phyloP scores from a whole-genome alignment of 1,139 yeast species.

The Zhuliangozyma parablackwelliae region DNA sequence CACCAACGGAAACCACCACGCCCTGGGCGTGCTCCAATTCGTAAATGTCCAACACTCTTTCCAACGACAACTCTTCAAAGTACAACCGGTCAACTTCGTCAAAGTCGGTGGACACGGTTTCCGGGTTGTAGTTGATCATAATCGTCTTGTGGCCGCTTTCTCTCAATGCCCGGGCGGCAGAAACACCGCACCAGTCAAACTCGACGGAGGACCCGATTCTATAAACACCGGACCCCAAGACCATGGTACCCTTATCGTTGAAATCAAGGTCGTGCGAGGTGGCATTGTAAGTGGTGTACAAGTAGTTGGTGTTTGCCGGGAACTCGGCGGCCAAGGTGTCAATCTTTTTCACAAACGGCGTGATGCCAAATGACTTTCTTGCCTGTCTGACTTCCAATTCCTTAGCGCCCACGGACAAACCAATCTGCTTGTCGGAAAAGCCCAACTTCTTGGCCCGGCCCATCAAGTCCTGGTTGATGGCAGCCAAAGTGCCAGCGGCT shows the following conservation, averaged over 20 bases:
- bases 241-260: slow-evolving; percentile 85
- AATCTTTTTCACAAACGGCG: slow-evolving; percentile 94
- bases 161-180: slow-evolving; percentile 92
- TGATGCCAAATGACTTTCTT: slow-evolving; percentile 82
- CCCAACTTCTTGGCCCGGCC: slow-evolving; percentile 95
- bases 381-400: slow-evolving; percentile 91
- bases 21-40: slow-evolving; percentile 89
- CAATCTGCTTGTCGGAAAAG: slow-evolving; percentile 95
- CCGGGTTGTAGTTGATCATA: slow-evolving; percentile 98
- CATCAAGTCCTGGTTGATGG: slow-evolving; percentile 63
- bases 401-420: slow-evolving; percentile 81
- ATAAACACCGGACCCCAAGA: slow-evolving; percentile 90
- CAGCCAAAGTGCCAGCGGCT: slow-evolving; percentile 50
- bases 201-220: slow-evolving; percentile 94
- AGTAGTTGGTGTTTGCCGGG: slow-evolving; percentile 94
- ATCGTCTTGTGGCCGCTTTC: slow-evolving; percentile 85
- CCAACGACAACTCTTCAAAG: slow-evolving; percentile 92
- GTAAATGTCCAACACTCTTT: slow-evolving; percentile 92
- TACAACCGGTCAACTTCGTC: slow-evolving; percentile 97
- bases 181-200: slow-evolving; percentile 95
- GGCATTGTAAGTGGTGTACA: slow-evolving; percentile 94
- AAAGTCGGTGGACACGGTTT: slow-evolving; percentile 96
- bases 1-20: slow-evolving; percentile 97
- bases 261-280: slow-evolving; percentile 81
- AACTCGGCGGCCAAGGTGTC: slow-evolving; percentile 99